Conservation (phyloP, 305 asterid species). For the Ilex paraguariensis region DNA sequence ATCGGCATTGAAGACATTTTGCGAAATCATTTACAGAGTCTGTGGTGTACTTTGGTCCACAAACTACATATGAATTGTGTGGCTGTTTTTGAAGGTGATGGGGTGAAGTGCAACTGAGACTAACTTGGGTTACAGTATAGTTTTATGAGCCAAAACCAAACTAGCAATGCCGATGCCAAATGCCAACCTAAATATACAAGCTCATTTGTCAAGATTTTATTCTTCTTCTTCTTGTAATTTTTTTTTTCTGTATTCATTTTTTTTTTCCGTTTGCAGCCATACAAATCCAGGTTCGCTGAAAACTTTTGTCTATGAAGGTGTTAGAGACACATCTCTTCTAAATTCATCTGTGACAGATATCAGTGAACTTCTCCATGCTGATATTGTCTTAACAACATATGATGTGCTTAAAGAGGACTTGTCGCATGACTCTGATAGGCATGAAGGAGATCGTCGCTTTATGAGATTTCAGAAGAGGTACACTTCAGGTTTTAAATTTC, state of each 20-base stretch:
- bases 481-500: constrained; percentile 4
- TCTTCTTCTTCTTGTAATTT: constrained; percentile 15
- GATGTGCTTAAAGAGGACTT: constrained; percentile 93
- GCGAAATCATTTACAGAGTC: too few species aligned
- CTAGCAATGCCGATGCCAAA: too few species aligned
- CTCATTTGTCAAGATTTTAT: not conserved
- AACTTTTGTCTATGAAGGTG: constrained; percentile 80
- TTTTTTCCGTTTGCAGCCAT: constrained; percentile 53
- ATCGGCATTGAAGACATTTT: too few species aligned
- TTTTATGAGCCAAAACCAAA: too few species aligned
- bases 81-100: too few species aligned
- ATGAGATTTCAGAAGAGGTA: constrained; percentile 89
- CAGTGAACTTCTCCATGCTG: constrained; percentile 69
- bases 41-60: too few species aligned
- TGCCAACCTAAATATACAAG: too few species aligned
- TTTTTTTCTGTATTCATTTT: not conserved
- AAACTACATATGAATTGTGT: too few species aligned
- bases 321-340: constrained; percentile 45
- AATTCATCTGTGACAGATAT: constrained; percentile 51
- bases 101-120: too few species aligned
- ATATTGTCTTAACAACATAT: constrained; percentile 86
- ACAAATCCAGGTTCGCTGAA: constrained; percentile 70
- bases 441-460: constrained; percentile 88
- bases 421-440: constrained; percentile 93
- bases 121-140: too few species aligned